Evolutionary conservation across 2,329 filamentous ascomycete species (phyloP), one percentile per base, ranked within the genome.

Genomic region (Ophidiomyces ophidiicola): DNA sequence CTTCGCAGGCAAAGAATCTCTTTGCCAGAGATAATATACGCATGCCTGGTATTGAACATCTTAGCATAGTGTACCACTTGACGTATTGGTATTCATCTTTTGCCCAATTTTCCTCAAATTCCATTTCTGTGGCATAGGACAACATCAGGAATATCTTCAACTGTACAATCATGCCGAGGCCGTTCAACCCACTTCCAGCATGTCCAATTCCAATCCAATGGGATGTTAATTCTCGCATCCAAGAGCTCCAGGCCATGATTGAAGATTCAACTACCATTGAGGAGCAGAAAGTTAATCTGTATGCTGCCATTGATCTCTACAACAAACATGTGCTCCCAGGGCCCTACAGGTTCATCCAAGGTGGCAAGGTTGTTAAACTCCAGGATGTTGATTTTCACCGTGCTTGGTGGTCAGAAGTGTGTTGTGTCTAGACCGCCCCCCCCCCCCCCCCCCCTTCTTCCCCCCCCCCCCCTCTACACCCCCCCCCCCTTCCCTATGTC

Each of bases 261-360:
- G 33, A 44, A 18, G 17, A 36, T 31, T 29, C 42, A 23, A 35
- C 26, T 24, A 41, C 37, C 20, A 20, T 2, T 6, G 37, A 44
- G 24, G 37, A 28, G 7, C 42, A 44, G 29, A 44, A 44, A 38
- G 29, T 24, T 14, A 44, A 38, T 20, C 42, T 44, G n/a, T 26
- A 24, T 19, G 32, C 32, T 34, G 33, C 42, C 12, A 44, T 44
- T 25, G 20, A 44, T 19, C 25, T 44, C n/a, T 44, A 41, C 18
- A 15, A 41, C 12, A 26, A 44, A 20, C 11, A 18, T n/a, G 30
- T 23, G 14, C 36, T 44, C 21, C 40, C 42, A 21, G 29, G 15
- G 6, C 21, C 19, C 15, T 14, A 6, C 4, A 32, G 8, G 8
- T 11, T 28, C 12, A 43, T 37, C 7, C 33, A 38, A 38, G 18